Evolutionary conservation across 345 rosid species (phyloP).

Genomic region (Acer negundo): DNA sequence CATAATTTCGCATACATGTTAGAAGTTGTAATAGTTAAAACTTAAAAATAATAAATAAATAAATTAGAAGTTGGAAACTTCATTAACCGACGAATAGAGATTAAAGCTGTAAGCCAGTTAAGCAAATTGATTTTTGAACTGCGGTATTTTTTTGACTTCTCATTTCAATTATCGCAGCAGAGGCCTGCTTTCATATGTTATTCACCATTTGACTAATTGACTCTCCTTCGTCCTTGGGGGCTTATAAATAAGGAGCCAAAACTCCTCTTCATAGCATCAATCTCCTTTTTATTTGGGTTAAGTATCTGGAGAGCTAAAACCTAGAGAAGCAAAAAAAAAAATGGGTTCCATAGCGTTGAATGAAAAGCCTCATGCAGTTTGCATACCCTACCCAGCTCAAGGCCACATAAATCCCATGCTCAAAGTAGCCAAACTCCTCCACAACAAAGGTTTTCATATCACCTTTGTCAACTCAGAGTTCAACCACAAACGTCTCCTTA

Average conservation of each 20-base stretch:
- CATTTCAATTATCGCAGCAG: not conserved
- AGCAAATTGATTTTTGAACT: not conserved
- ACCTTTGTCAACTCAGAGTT: constrained; percentile 57
- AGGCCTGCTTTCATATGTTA: not conserved
- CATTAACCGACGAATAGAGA: no score
- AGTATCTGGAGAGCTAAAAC: not conserved
- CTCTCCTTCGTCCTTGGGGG: not conserved
- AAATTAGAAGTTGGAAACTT: no score
- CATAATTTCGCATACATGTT: no score
- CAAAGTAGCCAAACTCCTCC: constrained; percentile 51
- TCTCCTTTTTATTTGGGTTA: not conserved
- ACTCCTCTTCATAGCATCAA: not conserved
- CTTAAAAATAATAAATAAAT: no score
- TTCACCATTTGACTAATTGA: no score
- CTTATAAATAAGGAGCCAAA: not conserved
- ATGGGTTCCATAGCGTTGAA: constrained; percentile 19
- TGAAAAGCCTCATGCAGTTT: constrained; percentile 48
- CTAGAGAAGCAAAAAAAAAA: not conserved
- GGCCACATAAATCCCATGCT: constrained; percentile 59
- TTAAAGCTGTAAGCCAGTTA: no score
- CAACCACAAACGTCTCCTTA: constrained; percentile 44
- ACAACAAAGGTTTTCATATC: constrained; percentile 44
- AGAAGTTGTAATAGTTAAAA: no score
- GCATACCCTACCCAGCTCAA: constrained; percentile 56
- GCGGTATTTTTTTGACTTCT: not conserved